Evolutionary conservation across 1,284 basidiomycete species (phyloP).

Genomic region (Pseudozyma sp.): DNA sequence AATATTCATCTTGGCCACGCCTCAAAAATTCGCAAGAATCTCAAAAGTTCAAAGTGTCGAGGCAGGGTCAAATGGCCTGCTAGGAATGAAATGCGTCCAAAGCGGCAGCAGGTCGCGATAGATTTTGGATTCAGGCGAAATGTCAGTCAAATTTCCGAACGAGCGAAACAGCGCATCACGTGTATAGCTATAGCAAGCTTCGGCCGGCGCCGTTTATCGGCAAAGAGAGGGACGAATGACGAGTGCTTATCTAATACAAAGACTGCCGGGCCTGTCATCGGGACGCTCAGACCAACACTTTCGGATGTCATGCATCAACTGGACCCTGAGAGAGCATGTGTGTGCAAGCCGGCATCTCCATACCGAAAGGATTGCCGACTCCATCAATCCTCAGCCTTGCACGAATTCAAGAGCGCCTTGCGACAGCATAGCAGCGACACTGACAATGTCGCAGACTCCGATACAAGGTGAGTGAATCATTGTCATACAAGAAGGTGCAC

Average conservation of each 20-base stretch:
- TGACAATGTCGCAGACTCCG: conserved; percentile 13
- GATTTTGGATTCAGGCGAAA: not conserved
- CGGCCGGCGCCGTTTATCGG: not conserved
- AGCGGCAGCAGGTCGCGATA: not conserved
- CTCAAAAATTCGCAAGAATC: conserved; percentile 2
- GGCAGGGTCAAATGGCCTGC: too few species aligned
- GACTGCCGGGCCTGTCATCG: not conserved
- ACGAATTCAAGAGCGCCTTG: not conserved
- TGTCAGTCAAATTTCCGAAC: not conserved
- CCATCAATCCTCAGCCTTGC: conserved; percentile 1
- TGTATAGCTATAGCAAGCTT: not conserved
- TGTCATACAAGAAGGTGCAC: not conserved
- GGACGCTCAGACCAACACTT: conserved; percentile 33
- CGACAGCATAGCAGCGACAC: conserved; percentile 4
- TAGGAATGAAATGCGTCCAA: too few species aligned
- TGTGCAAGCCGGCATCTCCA: not conserved
- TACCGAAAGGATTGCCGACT: conserved; percentile 1
- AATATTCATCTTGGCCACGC: not conserved
- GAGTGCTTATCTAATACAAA: conserved; percentile 22
- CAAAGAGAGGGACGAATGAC: not conserved
- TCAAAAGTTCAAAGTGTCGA: not conserved
- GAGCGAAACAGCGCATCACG: not conserved
- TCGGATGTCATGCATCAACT: conserved; percentile 8
- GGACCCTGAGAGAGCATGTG: conserved; percentile 24
- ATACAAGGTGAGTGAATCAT: conserved; percentile 24